Evolutionary conservation across 2,329 filamentous ascomycete species (phyloP), one percentile per base, ranked within the genome.

Genomic region (Alternaria viburni): DNA sequence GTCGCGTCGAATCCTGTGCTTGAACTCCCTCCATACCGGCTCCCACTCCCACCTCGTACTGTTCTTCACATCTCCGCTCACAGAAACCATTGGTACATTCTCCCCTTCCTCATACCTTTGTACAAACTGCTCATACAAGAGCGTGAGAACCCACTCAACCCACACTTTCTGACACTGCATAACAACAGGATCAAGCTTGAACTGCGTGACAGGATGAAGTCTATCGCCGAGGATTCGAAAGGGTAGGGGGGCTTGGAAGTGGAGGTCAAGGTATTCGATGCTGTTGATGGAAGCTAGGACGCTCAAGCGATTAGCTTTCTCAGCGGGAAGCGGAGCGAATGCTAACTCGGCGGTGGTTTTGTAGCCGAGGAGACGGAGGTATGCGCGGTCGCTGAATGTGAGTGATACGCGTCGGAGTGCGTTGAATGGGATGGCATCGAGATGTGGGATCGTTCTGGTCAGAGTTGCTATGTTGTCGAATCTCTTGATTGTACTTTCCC

Each of bases 261-360:
- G 36, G 0, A 41, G 36, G n/a, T 41, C 36, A 0, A 41, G 36
- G 8, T 41, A 6, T 2, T 41, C 15, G 8, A 41, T n/a, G 7
- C 0, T 41, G 0, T 41, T 5, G 2, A 41, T 41, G 2, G 0
- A 0, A 0, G 32, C 11, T 2, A 41, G 2, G n/a, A 9, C n/a
- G 0, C 36, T 3, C 36, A 41, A 3, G 15, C 36, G 1, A 1
- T 41, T 17, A 3, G 9, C 8, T 41, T 41, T 41, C 4, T 2
- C 36, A 1, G 36, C n/a, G 8, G 36, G n/a, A 5, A 41, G 36
- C 1, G 15, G 36, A 4, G 36, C 8, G n/a, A 41, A 41, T 5
- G 36, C 36, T 0, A 41, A 2, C 0, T 17, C n/a, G 3, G 8
- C 36, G 4, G 8, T 41, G 1, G 36, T 41, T 5, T 41, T 41